phyloP scores from a whole-genome alignment of 305 asterid species.

The Lippia alba region DNA sequence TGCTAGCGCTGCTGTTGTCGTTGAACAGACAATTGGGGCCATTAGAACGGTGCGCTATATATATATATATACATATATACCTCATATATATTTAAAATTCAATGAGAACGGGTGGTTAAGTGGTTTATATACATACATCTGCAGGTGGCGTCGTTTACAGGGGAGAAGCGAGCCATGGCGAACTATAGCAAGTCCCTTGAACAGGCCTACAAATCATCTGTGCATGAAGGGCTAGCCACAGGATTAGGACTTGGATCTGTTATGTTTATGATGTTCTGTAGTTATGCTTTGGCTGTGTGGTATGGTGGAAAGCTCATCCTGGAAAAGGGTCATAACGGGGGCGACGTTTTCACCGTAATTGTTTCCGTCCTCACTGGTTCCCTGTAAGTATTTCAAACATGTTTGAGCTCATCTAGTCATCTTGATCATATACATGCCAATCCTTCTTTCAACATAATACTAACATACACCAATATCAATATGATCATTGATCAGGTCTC shows the following conservation, averaged over 20 bases:
- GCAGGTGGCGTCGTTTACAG: constrained; percentile 86
- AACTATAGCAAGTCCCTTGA: constrained; percentile 63
- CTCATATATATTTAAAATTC: no score
- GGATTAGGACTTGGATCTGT: constrained; percentile 82
- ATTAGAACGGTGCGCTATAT: constrained; percentile 68
- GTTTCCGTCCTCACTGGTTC: constrained; percentile 76
- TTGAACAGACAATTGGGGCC: constrained; percentile 89
- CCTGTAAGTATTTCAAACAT: constrained; percentile 55
- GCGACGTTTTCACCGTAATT: constrained; percentile 71
- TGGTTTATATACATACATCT: not conserved
- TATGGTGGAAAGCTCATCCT: constrained; percentile 69
- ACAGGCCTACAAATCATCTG: constrained; percentile 72
- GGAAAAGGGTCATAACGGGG: constrained; percentile 68
- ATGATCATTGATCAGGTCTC: constrained; percentile 46
- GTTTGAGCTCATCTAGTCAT: not conserved
- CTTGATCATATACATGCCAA: not conserved
- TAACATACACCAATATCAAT: not conserved
- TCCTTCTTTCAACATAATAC: not conserved
- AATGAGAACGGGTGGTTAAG: not conserved
- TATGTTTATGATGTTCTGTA: constrained; percentile 69
- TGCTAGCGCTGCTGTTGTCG: constrained; percentile 75
- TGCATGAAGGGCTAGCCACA: constrained; percentile 74
- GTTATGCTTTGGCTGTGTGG: constrained; percentile 92
- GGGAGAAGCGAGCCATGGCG: constrained; percentile 76
- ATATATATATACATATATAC: no score